These are phyloP conservation scores for Penicillium sp. DNA, from an alignment of 2,329 filamentous ascomycete genomes.

Conservation along the genomic window DNA sequence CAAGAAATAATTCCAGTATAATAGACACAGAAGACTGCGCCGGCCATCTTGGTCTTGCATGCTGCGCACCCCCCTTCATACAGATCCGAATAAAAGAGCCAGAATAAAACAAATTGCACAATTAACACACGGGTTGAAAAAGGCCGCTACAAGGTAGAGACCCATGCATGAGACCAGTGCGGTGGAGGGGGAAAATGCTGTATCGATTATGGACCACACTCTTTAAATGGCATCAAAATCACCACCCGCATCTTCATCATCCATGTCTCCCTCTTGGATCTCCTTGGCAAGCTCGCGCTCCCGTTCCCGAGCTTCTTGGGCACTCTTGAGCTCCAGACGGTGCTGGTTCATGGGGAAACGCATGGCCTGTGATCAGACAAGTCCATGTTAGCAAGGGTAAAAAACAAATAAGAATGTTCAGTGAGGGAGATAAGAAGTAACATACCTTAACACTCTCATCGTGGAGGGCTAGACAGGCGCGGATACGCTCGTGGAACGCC, in stretches of 20 bases:
- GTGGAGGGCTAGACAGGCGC: conserved; percentile 84
- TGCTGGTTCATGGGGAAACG: conserved; percentile 99
- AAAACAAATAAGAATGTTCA: background rate
- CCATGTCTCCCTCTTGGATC: conserved; percentile 95
- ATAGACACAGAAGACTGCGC: conserved; percentile 28
- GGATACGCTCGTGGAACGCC: conserved; percentile 95
- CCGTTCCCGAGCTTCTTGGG: conserved; percentile 93
- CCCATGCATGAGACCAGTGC: conserved; percentile 17
- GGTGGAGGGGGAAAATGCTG: conserved; percentile 12
- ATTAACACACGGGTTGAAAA: conserved; percentile 29
- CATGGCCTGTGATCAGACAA: conserved; percentile 67
- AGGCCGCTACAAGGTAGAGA: conserved; percentile 17
- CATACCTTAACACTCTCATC: conserved; percentile 96
- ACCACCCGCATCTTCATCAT: conserved; percentile 91
- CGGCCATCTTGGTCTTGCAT: conserved; percentile 26
- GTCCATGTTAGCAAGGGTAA: conserved; percentile 27
- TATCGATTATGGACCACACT: conserved; percentile 19
- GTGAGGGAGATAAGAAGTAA: conserved; percentile 1
- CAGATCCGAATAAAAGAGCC: conserved; percentile 22
- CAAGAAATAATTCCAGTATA: conserved; percentile 26
- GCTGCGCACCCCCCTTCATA: conserved; percentile 28
- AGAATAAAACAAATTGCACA: conserved; percentile 23
- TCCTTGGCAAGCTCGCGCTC: conserved; percentile 98
- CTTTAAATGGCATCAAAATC: conserved; percentile 93
- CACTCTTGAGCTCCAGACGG: conserved; percentile 92